Percentiles rank a stretch among this genome's conserved stretches.
phyloP scores from a whole-genome alignment of 306 rosid species.

The Trifolium dubium region DNA sequence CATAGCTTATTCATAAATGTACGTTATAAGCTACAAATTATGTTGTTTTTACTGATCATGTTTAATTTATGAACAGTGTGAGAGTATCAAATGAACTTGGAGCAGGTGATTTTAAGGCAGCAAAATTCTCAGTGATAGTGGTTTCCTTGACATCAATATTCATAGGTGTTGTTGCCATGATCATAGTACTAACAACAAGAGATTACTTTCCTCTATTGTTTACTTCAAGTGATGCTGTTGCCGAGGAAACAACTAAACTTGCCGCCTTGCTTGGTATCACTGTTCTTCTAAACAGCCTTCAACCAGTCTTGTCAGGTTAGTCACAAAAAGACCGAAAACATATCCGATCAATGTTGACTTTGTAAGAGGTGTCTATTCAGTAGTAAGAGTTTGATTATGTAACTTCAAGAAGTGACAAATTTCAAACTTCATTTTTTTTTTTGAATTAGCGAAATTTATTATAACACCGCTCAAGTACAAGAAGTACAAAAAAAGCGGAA shows the following conservation, averaged over 20 bases:
- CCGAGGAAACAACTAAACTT: conserved; percentile 70
- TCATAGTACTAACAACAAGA: conserved; percentile 51
- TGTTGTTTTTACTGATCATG: neutral
- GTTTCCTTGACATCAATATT: conserved; percentile 71
- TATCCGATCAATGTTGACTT: neutral
- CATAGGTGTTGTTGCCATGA: conserved; percentile 61
- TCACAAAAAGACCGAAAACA: neutral
- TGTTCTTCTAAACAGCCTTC: conserved; percentile 73
- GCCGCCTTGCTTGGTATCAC: conserved; percentile 64
- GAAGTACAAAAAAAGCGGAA: too few relatives aligned
- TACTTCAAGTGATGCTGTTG: conserved; percentile 66
- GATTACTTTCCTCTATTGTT: conserved; percentile 71
- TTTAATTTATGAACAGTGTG: conserved; percentile 57
- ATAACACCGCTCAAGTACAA: too few relatives aligned
- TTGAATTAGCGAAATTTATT: too few relatives aligned
- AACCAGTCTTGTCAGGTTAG: conserved; percentile 78
- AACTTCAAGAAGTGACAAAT: too few relatives aligned
- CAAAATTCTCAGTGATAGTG: conserved; percentile 68
- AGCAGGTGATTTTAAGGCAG: conserved; percentile 58
- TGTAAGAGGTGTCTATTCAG: too few relatives aligned
- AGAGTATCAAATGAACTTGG: conserved; percentile 92
- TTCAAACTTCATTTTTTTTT: too few relatives aligned
- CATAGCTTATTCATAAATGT: too few relatives aligned
- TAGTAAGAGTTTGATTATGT: too few relatives aligned
- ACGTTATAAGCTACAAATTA: too few relatives aligned